Conservation (phyloP, 2,329 filamentous ascomycete species). For the Penicillium sp. region DNA sequence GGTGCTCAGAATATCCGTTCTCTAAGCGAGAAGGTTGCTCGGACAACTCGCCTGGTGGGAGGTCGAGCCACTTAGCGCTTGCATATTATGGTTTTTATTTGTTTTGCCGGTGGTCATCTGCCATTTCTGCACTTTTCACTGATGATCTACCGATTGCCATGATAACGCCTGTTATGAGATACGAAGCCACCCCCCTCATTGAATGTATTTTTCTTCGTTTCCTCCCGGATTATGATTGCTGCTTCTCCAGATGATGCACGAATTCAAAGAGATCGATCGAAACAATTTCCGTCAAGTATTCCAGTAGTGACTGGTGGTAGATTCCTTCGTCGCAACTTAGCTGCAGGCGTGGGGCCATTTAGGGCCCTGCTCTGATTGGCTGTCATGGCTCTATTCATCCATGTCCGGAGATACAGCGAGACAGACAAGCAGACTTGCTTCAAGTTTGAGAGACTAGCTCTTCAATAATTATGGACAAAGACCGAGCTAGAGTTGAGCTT, state of each 20-base stretch:
- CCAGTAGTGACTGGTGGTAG: too few species aligned
- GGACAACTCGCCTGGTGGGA: conserved; percentile 9
- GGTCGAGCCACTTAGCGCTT: background rate
- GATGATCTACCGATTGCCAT: background rate
- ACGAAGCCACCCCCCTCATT: background rate
- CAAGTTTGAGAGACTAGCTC: too few species aligned
- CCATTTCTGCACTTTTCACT: background rate
- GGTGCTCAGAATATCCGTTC: conserved; percentile 20
- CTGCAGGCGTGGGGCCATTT: too few species aligned
- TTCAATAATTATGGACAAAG: too few species aligned
- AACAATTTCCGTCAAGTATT: too few species aligned
- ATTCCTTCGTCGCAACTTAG: too few species aligned
- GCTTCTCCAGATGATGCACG: background rate
- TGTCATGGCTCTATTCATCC: too few species aligned
- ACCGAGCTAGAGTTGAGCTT: too few species aligned
- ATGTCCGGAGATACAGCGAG: too few species aligned
- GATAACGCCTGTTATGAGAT: background rate
- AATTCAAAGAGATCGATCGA: background rate
- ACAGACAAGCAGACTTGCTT: too few species aligned
- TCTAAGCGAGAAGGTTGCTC: conserved; percentile 21
- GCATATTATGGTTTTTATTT: background rate
- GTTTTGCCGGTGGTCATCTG: background rate
- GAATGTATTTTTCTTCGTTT: background rate
- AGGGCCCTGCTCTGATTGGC: too few species aligned
- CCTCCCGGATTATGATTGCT: background rate